phyloP scores from a whole-genome alignment of 495 filamentous ascomycete genomes.

The Aspergillus cavernicola region DNA sequence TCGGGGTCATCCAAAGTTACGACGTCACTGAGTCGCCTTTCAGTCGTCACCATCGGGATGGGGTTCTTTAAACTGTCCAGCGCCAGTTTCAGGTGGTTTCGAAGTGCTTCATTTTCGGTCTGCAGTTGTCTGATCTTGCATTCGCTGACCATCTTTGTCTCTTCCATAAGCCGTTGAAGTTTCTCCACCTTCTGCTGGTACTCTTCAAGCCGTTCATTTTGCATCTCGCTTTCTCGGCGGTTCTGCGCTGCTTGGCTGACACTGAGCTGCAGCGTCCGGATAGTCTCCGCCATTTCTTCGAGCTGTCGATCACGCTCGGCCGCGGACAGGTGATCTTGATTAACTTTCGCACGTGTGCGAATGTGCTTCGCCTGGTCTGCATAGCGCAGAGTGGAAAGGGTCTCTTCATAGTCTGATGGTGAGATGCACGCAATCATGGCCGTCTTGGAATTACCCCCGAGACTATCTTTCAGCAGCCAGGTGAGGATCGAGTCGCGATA shows the following conservation, averaged over 20 bases:
- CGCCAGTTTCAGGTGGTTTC: slow-evolving; percentile 79
- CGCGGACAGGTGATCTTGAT: slow-evolving; percentile 82
- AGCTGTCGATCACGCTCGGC: slow-evolving; percentile 94
- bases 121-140: slow-evolving; percentile 84
- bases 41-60: slow-evolving; percentile 51
- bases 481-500: slow-evolving; percentile 98
- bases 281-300: slow-evolving; percentile 87
- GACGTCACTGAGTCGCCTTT: slow-evolving; percentile 32
- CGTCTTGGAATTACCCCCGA: slow-evolving; percentile 95
- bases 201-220: slow-evolving; percentile 78
- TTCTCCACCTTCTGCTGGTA: slow-evolving; percentile 81
- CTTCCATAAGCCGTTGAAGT: slow-evolving; percentile 94
- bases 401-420: slow-evolving; percentile 95
- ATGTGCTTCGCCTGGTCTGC: slow-evolving; percentile 98
- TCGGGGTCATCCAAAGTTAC: slow-evolving; percentile 40
- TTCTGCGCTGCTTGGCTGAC: slow-evolving; percentile 51
- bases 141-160: slow-evolving; percentile 79
- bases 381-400: slow-evolving; percentile 91
- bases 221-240: slow-evolving; percentile 48
- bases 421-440: slow-evolving; percentile 99
- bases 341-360: slow-evolving; percentile 92
- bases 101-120: slow-evolving; percentile 83
- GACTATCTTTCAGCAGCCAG: slow-evolving; percentile 90
- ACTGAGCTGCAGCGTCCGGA: slow-evolving; percentile 74
- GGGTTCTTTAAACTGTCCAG: slow-evolving; percentile 86